These are phyloP conservation scores for Lasiodiplodia citricola DNA, from an alignment of 2,329 filamentous ascomycete species.

Conservation along the genomic window DNA sequence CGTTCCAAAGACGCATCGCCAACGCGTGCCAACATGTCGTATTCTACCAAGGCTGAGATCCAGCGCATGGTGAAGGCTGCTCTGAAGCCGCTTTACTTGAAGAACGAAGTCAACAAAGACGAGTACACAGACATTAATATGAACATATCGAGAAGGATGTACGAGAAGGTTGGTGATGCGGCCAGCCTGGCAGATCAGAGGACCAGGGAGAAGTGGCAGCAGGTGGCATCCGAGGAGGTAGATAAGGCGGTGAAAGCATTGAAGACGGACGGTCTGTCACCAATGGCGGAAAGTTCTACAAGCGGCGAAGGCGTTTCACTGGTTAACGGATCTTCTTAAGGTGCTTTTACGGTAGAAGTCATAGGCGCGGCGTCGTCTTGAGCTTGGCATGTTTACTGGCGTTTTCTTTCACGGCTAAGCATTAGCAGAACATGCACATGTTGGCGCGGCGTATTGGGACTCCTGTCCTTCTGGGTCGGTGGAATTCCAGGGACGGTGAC, in stretches of 20 bases:
- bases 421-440: constrained; percentile 21
- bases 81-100: constrained; percentile 81
- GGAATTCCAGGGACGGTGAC: constrained; percentile 13
- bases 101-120: constrained; percentile 79
- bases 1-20: constrained; percentile 72
- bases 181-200: constrained; percentile 65
- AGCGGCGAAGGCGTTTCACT: constrained; percentile 12
- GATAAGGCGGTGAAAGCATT: constrained; percentile 66
- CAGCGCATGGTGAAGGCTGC: constrained; percentile 85
- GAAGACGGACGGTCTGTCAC: constrained; percentile 5
- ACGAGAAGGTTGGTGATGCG: constrained; percentile 66
- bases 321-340: constrained; percentile 12
- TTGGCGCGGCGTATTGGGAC: constrained; percentile 14
- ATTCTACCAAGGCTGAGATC: constrained; percentile 85
- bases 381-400: not conserved
- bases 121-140: constrained; percentile 94
- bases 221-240: constrained; percentile 78
- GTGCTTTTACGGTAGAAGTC: not conserved
- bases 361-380: constrained; percentile 14
- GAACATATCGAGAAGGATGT: constrained; percentile 84
- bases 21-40: constrained; percentile 68
- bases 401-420: constrained; percentile 12
- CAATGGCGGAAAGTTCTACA: constrained; percentile 16
- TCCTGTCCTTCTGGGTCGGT: constrained; percentile 8
- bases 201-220: constrained; percentile 73